These are phyloP conservation scores for Pichia ethanolica DNA, from an alignment of 805 yeast species.

Conservation along the genomic window DNA sequence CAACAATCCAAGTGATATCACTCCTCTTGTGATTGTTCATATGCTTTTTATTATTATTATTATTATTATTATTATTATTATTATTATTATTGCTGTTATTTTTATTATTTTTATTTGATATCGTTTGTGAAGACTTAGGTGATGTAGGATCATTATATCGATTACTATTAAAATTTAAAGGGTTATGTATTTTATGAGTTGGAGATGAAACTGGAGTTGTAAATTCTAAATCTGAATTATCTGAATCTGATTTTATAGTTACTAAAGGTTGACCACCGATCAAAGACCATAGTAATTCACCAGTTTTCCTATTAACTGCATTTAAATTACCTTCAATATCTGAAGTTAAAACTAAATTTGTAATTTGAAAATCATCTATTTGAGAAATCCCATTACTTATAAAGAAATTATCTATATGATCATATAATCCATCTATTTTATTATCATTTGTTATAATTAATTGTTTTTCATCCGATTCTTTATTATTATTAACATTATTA, in stretches of 20 bases:
- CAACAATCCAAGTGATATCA: slow-evolving; percentile 73
- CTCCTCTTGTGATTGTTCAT: not conserved
- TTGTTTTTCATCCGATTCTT: not conserved
- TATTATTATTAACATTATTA: not conserved
- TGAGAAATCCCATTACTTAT: slow-evolving; percentile 2
- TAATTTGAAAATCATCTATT: slow-evolving; percentile 25
- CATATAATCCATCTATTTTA: not conserved
- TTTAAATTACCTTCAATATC: slow-evolving; percentile 86
- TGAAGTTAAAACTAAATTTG: slow-evolving; percentile 59
- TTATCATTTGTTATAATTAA: not conserved
- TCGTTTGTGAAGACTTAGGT: not conserved
- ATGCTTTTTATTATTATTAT: not conserved
- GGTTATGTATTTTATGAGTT: not conserved
- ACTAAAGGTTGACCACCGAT: slow-evolving; percentile 61
- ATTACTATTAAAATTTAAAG: not conserved
- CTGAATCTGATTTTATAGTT: slow-evolving; percentile 18
- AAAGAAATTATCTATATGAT: not conserved
- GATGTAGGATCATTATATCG: not conserved
- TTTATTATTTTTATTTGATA: not conserved
- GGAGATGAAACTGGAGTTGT: slow-evolving; percentile 4
- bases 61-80: not conserved
- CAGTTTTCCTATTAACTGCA: slow-evolving; percentile 69
- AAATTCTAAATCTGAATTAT: not conserved
- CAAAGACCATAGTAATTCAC: slow-evolving; percentile 70
- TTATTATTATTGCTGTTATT: not conserved